A percentile compares a stretch with the other conserved stretches of the same genome.
Evolutionary conservation across 2,329 filamentous ascomycete species (phyloP).

Genomic region (Pseudogymnoascus verrucosus): DNA sequence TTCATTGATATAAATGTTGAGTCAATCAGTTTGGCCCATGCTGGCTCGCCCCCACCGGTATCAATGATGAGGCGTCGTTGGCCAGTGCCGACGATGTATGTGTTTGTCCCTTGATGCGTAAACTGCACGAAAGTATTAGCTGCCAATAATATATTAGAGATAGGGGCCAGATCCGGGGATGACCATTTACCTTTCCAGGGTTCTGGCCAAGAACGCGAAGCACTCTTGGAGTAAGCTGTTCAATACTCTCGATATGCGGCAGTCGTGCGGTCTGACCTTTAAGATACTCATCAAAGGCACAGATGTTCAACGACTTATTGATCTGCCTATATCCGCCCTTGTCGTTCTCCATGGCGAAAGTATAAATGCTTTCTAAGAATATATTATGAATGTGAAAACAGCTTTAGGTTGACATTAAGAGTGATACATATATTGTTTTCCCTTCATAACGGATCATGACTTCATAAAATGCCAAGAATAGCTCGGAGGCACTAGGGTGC

Average conservation of each 20-base stretch:
- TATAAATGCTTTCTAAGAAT: background rate
- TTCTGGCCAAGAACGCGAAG: conserved; percentile 86
- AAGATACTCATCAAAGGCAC: conserved; percentile 20
- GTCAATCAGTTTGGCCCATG: conserved; percentile 60
- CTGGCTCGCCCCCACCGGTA: conserved; percentile 49
- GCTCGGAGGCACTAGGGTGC: background rate
- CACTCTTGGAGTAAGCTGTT: conserved; percentile 68
- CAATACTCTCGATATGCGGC: conserved; percentile 58
- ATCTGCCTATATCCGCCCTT: background rate
- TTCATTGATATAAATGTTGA: conserved; percentile 43
- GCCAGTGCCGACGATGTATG: conserved; percentile 81
- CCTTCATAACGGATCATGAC: background rate
- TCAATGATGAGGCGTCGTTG: conserved; percentile 71
- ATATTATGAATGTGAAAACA: background rate
- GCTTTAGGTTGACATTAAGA: background rate
- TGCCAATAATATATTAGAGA: conserved; percentile 53
- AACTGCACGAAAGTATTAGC: conserved; percentile 52
- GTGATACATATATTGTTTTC: background rate
- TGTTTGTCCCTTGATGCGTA: conserved; percentile 79
- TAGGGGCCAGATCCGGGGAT: no score
- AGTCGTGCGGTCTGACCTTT: conserved; percentile 50
- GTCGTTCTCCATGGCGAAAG: background rate
- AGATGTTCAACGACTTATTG: background rate
- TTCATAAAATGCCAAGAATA: background rate
- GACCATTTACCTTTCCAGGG: conserved; percentile 61